Conservation (phyloP, 2,329 filamentous ascomycete genomes). For the Cercospora sesami region DNA sequence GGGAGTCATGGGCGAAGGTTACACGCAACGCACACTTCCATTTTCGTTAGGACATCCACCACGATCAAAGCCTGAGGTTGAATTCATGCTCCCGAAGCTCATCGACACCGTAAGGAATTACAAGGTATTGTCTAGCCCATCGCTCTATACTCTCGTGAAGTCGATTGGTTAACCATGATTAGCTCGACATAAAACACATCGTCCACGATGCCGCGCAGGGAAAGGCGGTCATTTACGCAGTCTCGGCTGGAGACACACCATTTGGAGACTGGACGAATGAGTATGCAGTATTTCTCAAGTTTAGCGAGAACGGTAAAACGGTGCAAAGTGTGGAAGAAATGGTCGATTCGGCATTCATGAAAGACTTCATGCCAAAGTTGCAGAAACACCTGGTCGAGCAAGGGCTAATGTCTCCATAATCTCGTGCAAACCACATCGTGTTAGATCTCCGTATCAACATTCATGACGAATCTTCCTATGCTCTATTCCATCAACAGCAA, state of each 20-base stretch:
- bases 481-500: no score
- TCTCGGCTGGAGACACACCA: not conserved
- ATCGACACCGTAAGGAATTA: not conserved
- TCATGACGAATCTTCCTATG: no score
- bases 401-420: not conserved
- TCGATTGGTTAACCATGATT: not conserved
- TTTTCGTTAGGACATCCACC: not conserved
- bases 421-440: not conserved
- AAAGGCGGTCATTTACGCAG: not conserved
- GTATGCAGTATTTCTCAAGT: slow-evolving; percentile 17
- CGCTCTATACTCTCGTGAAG: not conserved
- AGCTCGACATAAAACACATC: not conserved
- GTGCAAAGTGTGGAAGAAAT: slow-evolving; percentile 20
- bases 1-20: not conserved
- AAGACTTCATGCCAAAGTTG: slow-evolving; percentile 5
- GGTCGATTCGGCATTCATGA: slow-evolving; percentile 16
- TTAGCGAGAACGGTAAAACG: slow-evolving; percentile 7
- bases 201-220: not conserved
- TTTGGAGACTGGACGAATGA: slow-evolving; percentile 17
- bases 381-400: not conserved
- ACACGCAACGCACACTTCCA: not conserved
- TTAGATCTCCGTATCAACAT: no score
- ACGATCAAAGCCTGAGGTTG: not conserved
- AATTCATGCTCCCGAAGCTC: not conserved
- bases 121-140: not conserved